A percentile compares a stretch with the other conserved stretches of the same genome.
phyloP scores from a whole-genome alignment of 441 rosid species.

The Erodium texanum region DNA sequence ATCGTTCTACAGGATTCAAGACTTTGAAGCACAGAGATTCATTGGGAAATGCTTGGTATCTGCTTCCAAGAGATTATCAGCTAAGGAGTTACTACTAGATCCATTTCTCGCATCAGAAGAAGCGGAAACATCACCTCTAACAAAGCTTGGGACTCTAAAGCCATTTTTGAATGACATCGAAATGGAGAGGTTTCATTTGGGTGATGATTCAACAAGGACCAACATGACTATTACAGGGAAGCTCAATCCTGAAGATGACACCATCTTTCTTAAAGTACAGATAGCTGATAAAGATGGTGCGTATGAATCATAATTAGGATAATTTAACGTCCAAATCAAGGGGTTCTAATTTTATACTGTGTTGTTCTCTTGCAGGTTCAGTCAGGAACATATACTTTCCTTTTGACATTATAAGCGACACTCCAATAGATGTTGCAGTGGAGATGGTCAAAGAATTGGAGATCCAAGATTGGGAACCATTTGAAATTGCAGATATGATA shows the following conservation, averaged over 20 bases:
- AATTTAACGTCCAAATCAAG: background rate
- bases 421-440: conserved; percentile 41
- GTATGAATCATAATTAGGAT: background rate
- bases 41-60: conserved; percentile 39
- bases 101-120: conserved; percentile 40
- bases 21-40: conserved; percentile 40
- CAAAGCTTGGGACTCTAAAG: conserved; percentile 27
- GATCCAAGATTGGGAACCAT: conserved; percentile 42
- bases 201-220: conserved; percentile 37
- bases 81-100: conserved; percentile 38
- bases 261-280: conserved; percentile 39
- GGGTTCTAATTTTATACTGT: background rate
- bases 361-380: conserved; percentile 28
- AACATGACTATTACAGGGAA: conserved; percentile 54
- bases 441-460: conserved; percentile 68
- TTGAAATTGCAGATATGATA: conserved; percentile 52
- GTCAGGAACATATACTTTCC: conserved; percentile 41
- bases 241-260: conserved; percentile 44
- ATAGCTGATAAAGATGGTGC: conserved; percentile 36
- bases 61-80: conserved; percentile 47
- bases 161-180: conserved; percentile 45
- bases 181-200: conserved; percentile 35
- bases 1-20: conserved; percentile 39
- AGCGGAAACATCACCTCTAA: conserved; percentile 22
- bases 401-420: conserved; percentile 43